Evolutionary conservation across 306 rosid species (phyloP).

Genomic region (Hippophae tibetana): DNA sequence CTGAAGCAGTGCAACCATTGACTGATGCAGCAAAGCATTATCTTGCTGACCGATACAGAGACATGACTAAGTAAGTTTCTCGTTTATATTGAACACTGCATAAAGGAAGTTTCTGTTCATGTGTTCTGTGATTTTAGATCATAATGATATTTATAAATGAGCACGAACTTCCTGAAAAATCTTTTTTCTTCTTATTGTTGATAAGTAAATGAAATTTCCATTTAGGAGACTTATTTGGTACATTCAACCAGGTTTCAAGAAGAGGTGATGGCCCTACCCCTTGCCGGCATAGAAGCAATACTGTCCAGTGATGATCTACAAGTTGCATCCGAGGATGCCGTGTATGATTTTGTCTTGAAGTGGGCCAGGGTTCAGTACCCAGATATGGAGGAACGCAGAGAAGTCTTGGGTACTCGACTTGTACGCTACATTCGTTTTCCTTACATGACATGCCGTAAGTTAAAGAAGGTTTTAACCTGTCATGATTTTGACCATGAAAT

Average conservation of each 20-base stretch:
- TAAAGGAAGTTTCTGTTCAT: no score
- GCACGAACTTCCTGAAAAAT: no score
- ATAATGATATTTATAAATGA: neutral
- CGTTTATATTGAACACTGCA: neutral
- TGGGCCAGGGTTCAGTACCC: constrained; percentile 69
- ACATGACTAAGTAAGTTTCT: constrained; percentile 64
- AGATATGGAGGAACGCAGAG: constrained; percentile 75
- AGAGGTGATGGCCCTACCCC: constrained; percentile 81
- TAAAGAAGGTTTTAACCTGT: constrained; percentile 80
- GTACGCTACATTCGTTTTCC: constrained; percentile 84
- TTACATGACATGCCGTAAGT: constrained; percentile 85
- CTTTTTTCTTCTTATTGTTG: neutral
- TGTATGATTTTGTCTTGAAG: constrained; percentile 81
- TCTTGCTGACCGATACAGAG: constrained; percentile 82
- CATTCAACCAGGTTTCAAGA: constrained; percentile 63
- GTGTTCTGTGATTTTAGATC: neutral
- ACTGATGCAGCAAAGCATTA: constrained; percentile 95
- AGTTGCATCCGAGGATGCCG: constrained; percentile 96
- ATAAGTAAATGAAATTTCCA: neutral
- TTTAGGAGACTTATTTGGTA: constrained; percentile 12
- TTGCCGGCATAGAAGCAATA: constrained; percentile 88
- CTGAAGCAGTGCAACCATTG: constrained; percentile 91
- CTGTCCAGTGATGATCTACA: constrained; percentile 86
- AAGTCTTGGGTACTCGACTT: constrained; percentile 58
- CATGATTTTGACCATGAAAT: constrained; percentile 79